Evolutionary conservation across 2,329 filamentous ascomycete genomes (phyloP), one percentile per base, ranked within the genome.

Genomic region (Pseudovirgaria hyperparasitica): DNA sequence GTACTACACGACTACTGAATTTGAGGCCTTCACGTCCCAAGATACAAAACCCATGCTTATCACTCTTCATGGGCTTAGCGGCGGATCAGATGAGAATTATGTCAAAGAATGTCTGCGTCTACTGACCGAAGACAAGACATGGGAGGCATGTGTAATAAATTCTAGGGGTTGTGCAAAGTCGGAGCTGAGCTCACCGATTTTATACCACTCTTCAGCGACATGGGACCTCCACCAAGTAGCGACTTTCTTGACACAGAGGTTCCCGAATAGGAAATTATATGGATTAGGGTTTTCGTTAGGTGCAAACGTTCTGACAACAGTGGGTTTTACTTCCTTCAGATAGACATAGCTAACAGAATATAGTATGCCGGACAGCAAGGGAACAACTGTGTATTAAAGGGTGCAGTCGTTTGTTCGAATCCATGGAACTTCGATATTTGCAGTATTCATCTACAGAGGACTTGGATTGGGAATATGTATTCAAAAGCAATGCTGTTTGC

Each of bases 281-380:
- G 85, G 74, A 4, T 65, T 92, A 30, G 86, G 86, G 0, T 94
- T 90, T 54, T 90, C 81, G 1, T 62, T 94, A 0, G 86, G 86
- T 6, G 86, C 82, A 16, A 93, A 93, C 48, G 92, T 94, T 41
- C 56, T 94, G 37, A 82, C 81, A 7, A 94, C 92, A 50, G 81
- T 86, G 69, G 56, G 77, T 61, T 13, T 16, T 4, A 22, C 6
- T 22, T 20, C n/a, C 9, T 16, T 16, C 14, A 16, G 5, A 9
- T 31, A 26, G 23, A 22, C 18, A 25, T 2, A 27, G 11, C 13
- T 5, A 11, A 9, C 8, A 19, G n/a, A 34, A 16, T 4, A 13
- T 36, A 87, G 80, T 93, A 92, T 45, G 63, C 90, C 14, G 86
- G 78, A 8, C 86, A 94, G 52, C 85, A 93, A 59, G 84, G 82